These are phyloP conservation scores for Steccherinum ochraceum DNA, from an alignment of 768 basidiomycete genomes.

Conservation along the genomic window DNA sequence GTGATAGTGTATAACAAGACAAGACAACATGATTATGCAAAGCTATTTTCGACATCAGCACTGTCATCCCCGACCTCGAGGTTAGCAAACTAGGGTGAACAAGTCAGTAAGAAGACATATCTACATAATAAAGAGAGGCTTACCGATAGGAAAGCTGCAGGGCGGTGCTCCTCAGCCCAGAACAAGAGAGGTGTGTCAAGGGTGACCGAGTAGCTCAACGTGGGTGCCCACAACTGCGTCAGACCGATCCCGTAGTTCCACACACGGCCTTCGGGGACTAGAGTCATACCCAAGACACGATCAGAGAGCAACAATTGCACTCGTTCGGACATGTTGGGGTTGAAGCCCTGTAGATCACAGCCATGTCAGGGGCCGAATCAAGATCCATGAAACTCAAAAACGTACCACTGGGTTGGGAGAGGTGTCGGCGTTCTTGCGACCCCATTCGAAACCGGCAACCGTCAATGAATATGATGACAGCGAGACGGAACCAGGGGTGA, in stretches of 20 bases:
- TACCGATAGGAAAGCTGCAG: slow-evolving; percentile 88
- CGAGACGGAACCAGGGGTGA: slow-evolving; percentile 97
- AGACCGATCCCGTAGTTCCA: slow-evolving; percentile 98
- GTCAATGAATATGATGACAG: slow-evolving; percentile 88
- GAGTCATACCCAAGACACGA: slow-evolving; percentile 90
- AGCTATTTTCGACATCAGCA: slow-evolving; percentile 93
- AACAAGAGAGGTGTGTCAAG: slow-evolving; percentile 91
- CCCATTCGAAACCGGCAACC: slow-evolving; percentile 96
- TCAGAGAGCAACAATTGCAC: slow-evolving; percentile 92
- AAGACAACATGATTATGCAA: slow-evolving; percentile 48
- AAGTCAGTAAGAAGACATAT: slow-evolving; percentile 4
- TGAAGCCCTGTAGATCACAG: slow-evolving; percentile 60
- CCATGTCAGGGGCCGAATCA: slow-evolving; percentile 5
- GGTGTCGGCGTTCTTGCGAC: slow-evolving; percentile 85
- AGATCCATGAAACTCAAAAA: slow-evolving; percentile 7
- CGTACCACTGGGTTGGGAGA: slow-evolving; percentile 71
- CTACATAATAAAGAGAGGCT: slow-evolving; percentile 25
- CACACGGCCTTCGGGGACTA: slow-evolving; percentile 89
- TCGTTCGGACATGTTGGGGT: slow-evolving; percentile 97
- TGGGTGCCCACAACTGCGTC: slow-evolving; percentile 87
- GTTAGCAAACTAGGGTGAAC: slow-evolving; percentile 65
- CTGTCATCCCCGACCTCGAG: slow-evolving; percentile 89
- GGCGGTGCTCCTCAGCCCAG: slow-evolving; percentile 95
- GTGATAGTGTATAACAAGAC: slow-evolving; percentile 6
- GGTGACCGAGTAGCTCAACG: slow-evolving; percentile 72